These are phyloP conservation scores for Naganishia albida DNA, from an alignment of 1,284 basidiomycete species.

Conservation along the genomic window DNA sequence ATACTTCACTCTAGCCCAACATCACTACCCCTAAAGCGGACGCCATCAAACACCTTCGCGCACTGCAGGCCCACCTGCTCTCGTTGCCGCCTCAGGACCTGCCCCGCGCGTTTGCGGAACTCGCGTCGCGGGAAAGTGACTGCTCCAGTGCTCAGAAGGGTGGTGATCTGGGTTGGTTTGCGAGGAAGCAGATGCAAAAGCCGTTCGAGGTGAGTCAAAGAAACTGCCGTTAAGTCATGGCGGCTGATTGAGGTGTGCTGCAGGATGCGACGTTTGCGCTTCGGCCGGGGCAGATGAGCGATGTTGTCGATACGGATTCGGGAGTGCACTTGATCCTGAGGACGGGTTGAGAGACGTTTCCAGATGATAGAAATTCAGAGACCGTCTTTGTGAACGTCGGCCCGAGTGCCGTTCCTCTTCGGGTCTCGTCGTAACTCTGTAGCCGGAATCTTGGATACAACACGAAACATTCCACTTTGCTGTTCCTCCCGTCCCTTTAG, in stretches of 20 bases:
- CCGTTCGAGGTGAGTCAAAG: conserved; percentile 69
- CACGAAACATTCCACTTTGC: not conserved
- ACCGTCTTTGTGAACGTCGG: no score
- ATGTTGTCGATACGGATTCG: conserved; percentile 84
- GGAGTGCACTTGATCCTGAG: conserved; percentile 95
- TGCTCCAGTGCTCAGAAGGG: conserved; percentile 77
- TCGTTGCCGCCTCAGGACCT: conserved; percentile 55
- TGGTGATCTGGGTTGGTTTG: conserved; percentile 87
- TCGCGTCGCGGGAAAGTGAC: conserved; percentile 77
- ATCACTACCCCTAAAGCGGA: conserved; percentile 91
- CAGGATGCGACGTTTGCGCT: conserved; percentile 78
- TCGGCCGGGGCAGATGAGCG: conserved; percentile 79
- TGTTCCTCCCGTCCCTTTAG: not conserved
- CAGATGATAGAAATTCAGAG: not conserved
- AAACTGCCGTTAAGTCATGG: not conserved
- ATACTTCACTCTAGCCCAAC: conserved; percentile 58
- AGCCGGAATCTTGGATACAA: not conserved
- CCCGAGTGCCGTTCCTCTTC: no score
- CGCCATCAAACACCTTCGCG: conserved; percentile 73
- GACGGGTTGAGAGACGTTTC: conserved; percentile 59
- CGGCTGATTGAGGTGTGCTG: not conserved
- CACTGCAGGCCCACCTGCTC: conserved; percentile 56
- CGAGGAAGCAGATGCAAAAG: conserved; percentile 91
- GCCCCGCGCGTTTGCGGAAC: conserved; percentile 66
- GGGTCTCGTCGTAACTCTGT: no score